phyloP scores from a whole-genome alignment of 192 early-diverging fungal species.

The Coemansia sp. region DNA sequence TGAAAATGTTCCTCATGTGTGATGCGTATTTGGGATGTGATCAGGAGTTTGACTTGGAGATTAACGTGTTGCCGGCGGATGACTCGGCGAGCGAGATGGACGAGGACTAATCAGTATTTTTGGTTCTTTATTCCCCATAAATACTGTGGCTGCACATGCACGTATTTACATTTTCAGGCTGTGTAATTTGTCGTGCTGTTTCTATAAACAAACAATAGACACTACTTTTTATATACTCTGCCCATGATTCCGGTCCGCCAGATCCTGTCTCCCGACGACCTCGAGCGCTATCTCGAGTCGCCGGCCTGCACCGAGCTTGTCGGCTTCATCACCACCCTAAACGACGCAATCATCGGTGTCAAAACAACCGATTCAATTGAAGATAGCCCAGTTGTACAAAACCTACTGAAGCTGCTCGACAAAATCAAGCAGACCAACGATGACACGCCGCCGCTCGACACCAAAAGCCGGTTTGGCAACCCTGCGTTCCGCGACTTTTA shows the following conservation, averaged over 20 bases:
- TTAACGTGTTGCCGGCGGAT: constrained; percentile 51
- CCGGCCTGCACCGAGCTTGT: constrained; percentile 64
- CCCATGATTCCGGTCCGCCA: constrained; percentile 44
- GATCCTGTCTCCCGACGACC: constrained; percentile 85
- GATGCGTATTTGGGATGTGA: constrained; percentile 93
- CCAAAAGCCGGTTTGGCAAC: constrained; percentile 89
- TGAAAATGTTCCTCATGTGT: constrained; percentile 90
- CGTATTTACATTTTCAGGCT: too few species aligned
- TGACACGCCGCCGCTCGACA: constrained; percentile 73
- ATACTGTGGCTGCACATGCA: too few species aligned
- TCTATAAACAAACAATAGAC: too few species aligned
- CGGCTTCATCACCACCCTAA: constrained; percentile 70
- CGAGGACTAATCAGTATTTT: not conserved
- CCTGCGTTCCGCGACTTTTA: constrained; percentile 90
- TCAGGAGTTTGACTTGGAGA: constrained; percentile 83
- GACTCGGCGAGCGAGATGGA: constrained; percentile 36
- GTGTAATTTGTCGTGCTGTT: not conserved
- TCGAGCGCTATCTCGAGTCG: constrained; percentile 72
- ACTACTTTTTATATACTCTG: not conserved
- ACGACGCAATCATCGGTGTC: constrained; percentile 69
- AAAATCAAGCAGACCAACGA: constrained; percentile 59
- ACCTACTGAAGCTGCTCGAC: constrained; percentile 69
- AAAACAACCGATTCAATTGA: constrained; percentile 59
- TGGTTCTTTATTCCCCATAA: too few species aligned
- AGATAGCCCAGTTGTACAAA: constrained; percentile 55